phyloP scores from a whole-genome alignment of 2,329 filamentous ascomycete genomes.

The Arthroderma uncinatum region DNA sequence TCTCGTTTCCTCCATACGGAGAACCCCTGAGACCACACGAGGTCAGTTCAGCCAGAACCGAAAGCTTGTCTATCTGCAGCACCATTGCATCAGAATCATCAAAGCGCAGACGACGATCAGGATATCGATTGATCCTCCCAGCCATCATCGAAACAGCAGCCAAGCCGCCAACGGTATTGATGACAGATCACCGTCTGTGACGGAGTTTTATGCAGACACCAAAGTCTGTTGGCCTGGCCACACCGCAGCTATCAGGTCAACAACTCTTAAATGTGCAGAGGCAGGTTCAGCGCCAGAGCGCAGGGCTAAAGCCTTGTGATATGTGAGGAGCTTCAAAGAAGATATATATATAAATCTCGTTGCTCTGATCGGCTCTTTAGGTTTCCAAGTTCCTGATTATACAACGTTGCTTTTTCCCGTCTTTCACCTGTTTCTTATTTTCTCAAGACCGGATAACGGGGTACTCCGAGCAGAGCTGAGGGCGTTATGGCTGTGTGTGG shows the following conservation, averaged over 20 bases:
- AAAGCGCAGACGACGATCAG: neutral
- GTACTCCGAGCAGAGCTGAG: neutral
- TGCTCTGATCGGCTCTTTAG: neutral
- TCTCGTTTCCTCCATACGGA: neutral
- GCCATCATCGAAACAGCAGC: neutral
- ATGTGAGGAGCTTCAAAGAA: slow-evolving; percentile 1
- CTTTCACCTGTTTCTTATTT: neutral
- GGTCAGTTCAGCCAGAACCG: neutral
- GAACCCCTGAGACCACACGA: neutral
- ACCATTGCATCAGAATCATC: slow-evolving; percentile 3
- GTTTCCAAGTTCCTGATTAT: neutral
- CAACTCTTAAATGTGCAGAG: too few species aligned
- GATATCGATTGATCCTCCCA: neutral
- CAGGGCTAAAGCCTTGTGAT: neutral
- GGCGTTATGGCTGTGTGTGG: neutral
- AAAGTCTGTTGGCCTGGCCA: neutral
- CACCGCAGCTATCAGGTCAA: too few species aligned
- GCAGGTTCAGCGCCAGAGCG: neutral
- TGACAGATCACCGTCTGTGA: neutral
- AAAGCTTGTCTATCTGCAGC: slow-evolving; percentile 4
- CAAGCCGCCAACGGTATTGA: neutral
- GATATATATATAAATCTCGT: neutral
- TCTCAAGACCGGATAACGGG: neutral
- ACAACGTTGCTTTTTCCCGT: neutral
- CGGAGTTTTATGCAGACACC: neutral